phyloP scores from a whole-genome alignment of 2,329 filamentous ascomycete species.

The Ascochyta clinopodiicola region DNA sequence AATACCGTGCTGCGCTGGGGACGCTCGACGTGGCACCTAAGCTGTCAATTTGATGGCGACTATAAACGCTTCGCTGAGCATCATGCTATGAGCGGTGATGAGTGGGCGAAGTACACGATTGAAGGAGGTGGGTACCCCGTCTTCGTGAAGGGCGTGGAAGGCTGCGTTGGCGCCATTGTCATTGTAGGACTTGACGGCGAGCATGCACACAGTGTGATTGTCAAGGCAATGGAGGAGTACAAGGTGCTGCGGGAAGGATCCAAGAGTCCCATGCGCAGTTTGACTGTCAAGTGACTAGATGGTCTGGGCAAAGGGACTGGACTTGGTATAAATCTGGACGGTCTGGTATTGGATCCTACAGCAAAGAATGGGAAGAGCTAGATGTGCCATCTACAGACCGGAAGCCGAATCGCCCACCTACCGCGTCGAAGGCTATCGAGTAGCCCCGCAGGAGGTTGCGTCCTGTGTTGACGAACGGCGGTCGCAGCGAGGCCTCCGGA shows the following conservation, averaged over 20 bases:
- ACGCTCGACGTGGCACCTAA: constrained; percentile 72
- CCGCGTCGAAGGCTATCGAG: constrained; percentile 45
- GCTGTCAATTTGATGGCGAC: constrained; percentile 71
- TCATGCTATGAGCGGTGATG: constrained; percentile 63
- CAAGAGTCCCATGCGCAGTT: constrained; percentile 42
- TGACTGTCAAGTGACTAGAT: constrained; percentile 44
- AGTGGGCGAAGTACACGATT: constrained; percentile 70
- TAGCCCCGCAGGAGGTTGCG: constrained; percentile 42
- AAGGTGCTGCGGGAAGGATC: constrained; percentile 47
- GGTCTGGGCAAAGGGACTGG: constrained; percentile 22
- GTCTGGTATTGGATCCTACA: constrained; percentile 16
- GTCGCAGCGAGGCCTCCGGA: constrained; percentile 28
- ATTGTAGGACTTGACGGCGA: constrained; percentile 78
- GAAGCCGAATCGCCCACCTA: constrained; percentile 42
- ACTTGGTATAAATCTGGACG: constrained; percentile 10
- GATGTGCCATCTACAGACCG: constrained; percentile 24
- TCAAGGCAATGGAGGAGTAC: constrained; percentile 69
- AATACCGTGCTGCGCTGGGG: constrained; percentile 76
- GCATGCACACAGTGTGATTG: constrained; percentile 78
- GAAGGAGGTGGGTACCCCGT: constrained; percentile 80
- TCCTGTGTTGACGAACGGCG: constrained; percentile 45
- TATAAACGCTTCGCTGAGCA: constrained; percentile 70
- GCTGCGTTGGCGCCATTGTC: constrained; percentile 75
- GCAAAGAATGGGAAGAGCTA: constrained; percentile 21
- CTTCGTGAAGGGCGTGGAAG: constrained; percentile 74